phyloP scores from a whole-genome alignment of 371 early-diverging fungal species.

The Mortierella sp. region DNA sequence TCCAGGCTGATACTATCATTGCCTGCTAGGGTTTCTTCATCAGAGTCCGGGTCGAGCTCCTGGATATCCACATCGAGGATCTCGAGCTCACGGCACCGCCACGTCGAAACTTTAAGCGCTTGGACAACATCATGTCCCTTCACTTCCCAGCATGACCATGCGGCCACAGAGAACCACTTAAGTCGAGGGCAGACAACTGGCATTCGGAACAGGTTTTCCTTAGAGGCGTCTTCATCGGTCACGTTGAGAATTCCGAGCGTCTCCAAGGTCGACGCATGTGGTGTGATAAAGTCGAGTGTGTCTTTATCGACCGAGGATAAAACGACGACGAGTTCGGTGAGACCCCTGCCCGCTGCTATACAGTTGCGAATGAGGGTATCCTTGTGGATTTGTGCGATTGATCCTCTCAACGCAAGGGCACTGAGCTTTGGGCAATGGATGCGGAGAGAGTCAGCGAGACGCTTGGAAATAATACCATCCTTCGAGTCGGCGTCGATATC shows the following conservation, averaged over 20 bases:
- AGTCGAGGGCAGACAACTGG: neutral
- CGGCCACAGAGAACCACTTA: neutral
- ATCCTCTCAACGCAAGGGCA: neutral
- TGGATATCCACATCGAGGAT: neutral
- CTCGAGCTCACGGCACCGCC: neutral
- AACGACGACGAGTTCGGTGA: neutral
- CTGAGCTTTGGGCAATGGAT: neutral
- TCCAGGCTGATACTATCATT: too few species aligned
- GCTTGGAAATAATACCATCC: neutral
- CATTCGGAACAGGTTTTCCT: neutral
- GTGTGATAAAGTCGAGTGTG: neutral
- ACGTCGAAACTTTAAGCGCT: neutral
- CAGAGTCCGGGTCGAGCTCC: neutral
- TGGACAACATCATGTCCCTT: neutral
- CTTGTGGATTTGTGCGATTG: neutral
- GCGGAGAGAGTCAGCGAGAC: neutral
- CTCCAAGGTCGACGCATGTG: neutral
- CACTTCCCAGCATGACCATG: neutral
- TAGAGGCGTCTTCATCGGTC: neutral
- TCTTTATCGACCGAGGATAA: neutral
- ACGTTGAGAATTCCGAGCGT: neutral
- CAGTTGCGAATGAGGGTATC: neutral
- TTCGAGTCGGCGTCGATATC: neutral
- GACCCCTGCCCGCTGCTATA: neutral
- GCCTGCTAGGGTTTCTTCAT: too few species aligned